These are phyloP conservation scores for Penicillium griseofulvum DNA, from an alignment of 2,329 filamentous ascomycete species.

Conservation along the genomic window DNA sequence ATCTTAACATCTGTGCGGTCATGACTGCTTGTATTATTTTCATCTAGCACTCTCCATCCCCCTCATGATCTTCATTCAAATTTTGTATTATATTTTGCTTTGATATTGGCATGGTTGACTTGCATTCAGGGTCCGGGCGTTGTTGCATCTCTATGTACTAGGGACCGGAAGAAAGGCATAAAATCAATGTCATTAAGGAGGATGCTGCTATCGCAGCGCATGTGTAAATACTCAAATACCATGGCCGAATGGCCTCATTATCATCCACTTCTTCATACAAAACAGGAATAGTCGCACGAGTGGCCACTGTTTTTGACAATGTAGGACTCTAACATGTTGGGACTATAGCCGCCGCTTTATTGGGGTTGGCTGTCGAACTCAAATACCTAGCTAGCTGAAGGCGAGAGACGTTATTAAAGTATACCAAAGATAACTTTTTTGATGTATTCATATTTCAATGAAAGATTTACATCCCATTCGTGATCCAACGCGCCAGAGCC, in stretches of 20 bases:
- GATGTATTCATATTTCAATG: not conserved
- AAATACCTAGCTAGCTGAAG: not conserved
- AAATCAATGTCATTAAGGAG: conserved; percentile 6
- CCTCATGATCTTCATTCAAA: conserved; percentile 1
- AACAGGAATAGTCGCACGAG: not conserved
- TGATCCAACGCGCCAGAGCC: not conserved
- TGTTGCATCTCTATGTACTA: conserved; percentile 7
- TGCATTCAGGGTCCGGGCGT: conserved; percentile 18
- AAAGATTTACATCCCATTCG: not conserved
- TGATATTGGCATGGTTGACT: conserved; percentile 7
- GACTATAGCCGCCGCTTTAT: not conserved
- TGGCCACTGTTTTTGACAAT: too few species aligned
- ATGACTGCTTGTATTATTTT: conserved; percentile 5
- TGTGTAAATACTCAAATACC: conserved; percentile 8
- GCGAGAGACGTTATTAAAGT: not conserved
- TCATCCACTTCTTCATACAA: not conserved
- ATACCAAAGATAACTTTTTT: not conserved
- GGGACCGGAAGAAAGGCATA: conserved; percentile 1
- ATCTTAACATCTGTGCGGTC: not conserved
- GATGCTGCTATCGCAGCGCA: not conserved
- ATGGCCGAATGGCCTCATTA: not conserved
- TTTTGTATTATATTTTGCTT: conserved; percentile 13
- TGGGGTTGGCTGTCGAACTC: not conserved
- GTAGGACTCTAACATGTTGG: not conserved
- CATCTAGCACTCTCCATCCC: conserved; percentile 5